Evolutionary conservation across 805 yeast genomes (phyloP), one percentile per base, ranked within the genome.

Genomic region (Clavispora fructus): DNA sequence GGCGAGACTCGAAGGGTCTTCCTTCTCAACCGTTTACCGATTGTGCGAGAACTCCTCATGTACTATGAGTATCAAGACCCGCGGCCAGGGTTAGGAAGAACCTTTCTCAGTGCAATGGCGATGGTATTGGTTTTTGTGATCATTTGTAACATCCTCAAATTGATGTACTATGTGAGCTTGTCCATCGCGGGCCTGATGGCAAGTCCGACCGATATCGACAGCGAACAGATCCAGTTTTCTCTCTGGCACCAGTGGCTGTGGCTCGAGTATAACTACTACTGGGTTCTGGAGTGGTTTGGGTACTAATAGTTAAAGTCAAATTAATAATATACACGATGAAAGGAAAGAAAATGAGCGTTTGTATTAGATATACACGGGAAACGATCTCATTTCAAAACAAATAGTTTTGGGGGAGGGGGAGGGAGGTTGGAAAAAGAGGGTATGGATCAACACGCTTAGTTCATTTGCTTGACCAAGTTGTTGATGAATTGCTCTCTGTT

Each of bases 401-500:
- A 39, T 10, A 16, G 41, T 27, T 26, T 26, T 26, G 41, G 23
- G n/a, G 39, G 28, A 6, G 10, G 19, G 17, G 41, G 32, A 25
- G 25, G n/a, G 25, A 19, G 23, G 23, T 19, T 19, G 23, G 23
- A 25, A 10, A 14, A 26, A 23, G 25, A n/a, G 10, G 9, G 44
- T 40, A 40, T 13, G 13, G 28, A 29, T 9, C 49, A 51, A 13
- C 53, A 50, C 55, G 65, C 69, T 78, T 86, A 87, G 89, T 85
- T 86, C 94, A 86, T 87, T 74, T 87, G 85, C 81, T 88, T 87
- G 71, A 88, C 87, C 77, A 89, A 85, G 73, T 86, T 84, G 85
- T 89, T 89, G 78, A 89, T 89, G 87, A 80, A 85, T 68, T 87
- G 84, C 80, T 89, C 96, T 79, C 96, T 87, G 95, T 89, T 89